Evolutionary conservation across 2,329 filamentous ascomycete species (phyloP).

Genomic region (Arthrobotrys iridis): DNA sequence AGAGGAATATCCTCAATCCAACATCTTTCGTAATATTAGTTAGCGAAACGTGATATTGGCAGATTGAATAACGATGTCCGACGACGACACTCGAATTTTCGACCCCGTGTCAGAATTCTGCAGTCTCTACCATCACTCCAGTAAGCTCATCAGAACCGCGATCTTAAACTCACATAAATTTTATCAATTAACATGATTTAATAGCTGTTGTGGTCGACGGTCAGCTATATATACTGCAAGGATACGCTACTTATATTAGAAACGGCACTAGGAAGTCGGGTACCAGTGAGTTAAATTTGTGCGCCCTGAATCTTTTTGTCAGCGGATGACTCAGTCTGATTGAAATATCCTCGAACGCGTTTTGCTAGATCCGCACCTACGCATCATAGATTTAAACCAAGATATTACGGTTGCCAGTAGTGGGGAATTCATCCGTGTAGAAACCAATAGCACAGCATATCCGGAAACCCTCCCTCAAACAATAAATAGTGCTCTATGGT

Average conservation of each 20-base stretch:
- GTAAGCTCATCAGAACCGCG: conserved; percentile 2
- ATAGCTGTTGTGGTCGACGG: background rate
- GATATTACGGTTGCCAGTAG: background rate
- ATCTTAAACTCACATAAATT: too few relatives aligned
- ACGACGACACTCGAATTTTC: background rate
- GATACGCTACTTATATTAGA: background rate
- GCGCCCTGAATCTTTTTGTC: background rate
- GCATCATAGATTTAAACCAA: background rate
- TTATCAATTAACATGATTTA: background rate
- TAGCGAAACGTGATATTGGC: background rate
- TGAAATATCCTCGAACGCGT: background rate
- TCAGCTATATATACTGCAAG: background rate
- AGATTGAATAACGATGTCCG: background rate
- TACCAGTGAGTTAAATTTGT: background rate
- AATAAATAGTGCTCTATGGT: background rate
- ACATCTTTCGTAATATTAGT: too few relatives aligned
- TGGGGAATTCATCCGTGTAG: background rate
- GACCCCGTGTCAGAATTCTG: background rate
- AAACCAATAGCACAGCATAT: background rate
- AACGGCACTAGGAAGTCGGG: background rate
- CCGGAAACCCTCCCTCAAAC: background rate
- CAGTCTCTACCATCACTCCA: background rate
- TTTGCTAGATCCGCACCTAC: conserved; percentile 5
- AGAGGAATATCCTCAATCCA: too few relatives aligned
- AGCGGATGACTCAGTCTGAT: background rate